Conservation (phyloP, 2,329 filamentous ascomycete species). For the Alternaria novae-zelandiae region DNA sequence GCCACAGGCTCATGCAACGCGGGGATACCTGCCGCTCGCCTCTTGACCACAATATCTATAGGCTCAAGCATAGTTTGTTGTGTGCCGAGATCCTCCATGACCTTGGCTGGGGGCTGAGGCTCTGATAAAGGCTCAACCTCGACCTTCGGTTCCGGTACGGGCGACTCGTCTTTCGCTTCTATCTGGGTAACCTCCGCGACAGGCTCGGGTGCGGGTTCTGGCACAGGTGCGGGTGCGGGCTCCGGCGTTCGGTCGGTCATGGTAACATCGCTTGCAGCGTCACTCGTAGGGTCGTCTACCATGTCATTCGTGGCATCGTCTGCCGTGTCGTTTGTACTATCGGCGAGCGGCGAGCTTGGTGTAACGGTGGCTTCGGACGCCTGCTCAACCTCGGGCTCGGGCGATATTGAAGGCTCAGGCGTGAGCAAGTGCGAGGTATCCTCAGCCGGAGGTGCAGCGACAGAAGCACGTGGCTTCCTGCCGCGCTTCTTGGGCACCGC, state of each 20-base stretch:
- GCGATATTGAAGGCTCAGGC: constrained; percentile 62
- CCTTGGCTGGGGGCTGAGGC: constrained; percentile 24
- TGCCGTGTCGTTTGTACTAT: constrained; percentile 67
- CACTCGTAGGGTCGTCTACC: constrained; percentile 51
- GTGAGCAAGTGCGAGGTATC: constrained; percentile 52
- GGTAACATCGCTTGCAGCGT: constrained; percentile 70
- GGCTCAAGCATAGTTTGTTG: constrained; percentile 81
- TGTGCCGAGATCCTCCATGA: constrained; percentile 74
- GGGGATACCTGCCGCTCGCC: constrained; percentile 68
- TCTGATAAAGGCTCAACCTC: constrained; percentile 50
- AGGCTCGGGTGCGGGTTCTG: constrained; percentile 38
- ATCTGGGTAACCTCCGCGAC: constrained; percentile 76
- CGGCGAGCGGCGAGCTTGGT: constrained; percentile 66
- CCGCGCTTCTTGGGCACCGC: constrained; percentile 66
- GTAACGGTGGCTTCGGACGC: constrained; percentile 28
- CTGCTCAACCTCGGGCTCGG: constrained; percentile 59
- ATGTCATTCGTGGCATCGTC: constrained; percentile 60
- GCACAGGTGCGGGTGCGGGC: constrained; percentile 36
- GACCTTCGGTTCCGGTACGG: constrained; percentile 24
- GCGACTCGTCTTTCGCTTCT: constrained; percentile 64
- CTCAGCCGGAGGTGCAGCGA: constrained; percentile 48
- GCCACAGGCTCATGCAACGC: constrained; percentile 74
- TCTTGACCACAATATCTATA: constrained; percentile 92
- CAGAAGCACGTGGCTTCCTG: constrained; percentile 52
- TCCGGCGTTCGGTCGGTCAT: constrained; percentile 63